Conservation (phyloP, 441 rosid genomes). For the Adansonia grandidieri region DNA sequence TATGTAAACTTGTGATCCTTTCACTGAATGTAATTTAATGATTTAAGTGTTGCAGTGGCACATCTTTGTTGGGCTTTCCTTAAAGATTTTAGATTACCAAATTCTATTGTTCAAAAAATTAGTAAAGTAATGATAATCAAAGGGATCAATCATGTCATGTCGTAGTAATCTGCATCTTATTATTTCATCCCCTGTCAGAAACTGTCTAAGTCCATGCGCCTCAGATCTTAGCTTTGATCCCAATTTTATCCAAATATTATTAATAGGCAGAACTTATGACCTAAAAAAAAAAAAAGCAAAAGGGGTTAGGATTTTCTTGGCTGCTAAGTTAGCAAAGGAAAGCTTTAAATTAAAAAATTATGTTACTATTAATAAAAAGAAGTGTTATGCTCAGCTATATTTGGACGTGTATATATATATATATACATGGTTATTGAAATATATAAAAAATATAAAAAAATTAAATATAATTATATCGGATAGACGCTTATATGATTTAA, state of each 20-base stretch:
- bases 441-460: no score
- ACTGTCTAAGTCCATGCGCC: neutral
- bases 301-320: slow-evolving; percentile 5
- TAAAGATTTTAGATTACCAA: neutral
- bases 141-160: neutral
- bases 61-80: neutral
- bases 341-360: neutral
- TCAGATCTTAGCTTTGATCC: neutral
- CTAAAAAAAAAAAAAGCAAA: neutral
- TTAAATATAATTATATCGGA: no score
- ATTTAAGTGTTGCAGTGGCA: neutral
- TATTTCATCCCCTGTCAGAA: neutral
- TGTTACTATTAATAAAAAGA: neutral
- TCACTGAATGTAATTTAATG: neutral
- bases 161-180: neutral
- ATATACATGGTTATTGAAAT: no score
- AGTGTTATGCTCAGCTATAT: neutral
- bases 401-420: neutral
- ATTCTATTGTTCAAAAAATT: neutral
- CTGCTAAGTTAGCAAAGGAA: neutral
- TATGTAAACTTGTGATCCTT: neutral
- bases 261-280: no score
- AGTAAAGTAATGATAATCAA: neutral
- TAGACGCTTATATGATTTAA: neutral
- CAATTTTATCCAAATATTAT: neutral